Percentiles rank a stretch among this genome's conserved stretches.
Evolutionary conservation across 768 basidiomycete species (phyloP).

Genomic region (Amanita jacksonii): DNA sequence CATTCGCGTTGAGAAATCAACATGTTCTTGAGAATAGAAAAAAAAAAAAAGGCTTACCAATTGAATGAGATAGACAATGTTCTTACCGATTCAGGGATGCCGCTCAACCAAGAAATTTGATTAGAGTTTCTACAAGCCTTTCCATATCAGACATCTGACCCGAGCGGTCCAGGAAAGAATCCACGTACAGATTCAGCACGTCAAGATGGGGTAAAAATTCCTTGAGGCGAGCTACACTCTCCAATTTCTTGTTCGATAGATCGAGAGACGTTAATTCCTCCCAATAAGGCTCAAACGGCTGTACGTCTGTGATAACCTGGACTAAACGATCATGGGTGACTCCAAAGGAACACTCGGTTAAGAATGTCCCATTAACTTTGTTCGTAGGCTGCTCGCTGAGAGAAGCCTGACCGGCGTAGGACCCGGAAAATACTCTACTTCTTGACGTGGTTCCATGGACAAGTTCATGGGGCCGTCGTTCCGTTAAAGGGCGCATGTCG

Average conservation of each 20-base stretch:
- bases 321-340: conserved; percentile 89
- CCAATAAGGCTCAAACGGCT: conserved; percentile 94
- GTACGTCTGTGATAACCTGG: conserved; percentile 86
- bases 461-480: conserved; percentile 26
- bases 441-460: conserved; percentile 20
- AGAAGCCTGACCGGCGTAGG: conserved; percentile 28
- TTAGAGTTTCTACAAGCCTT: conserved; percentile 50
- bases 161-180: not conserved
- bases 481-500: conserved; percentile 36
- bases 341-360: conserved; percentile 96
- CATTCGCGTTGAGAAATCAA: conserved; percentile 9
- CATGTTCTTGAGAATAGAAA: too few species aligned
- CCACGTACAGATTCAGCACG: conserved; percentile 58
- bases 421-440: conserved; percentile 35
- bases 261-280: conserved; percentile 70
- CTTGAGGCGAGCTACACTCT: conserved; percentile 75
- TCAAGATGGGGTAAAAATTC: conserved; percentile 86
- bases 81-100: conserved; percentile 61
- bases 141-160: conserved; percentile 9
- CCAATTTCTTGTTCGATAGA: conserved; percentile 59
- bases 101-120: conserved; percentile 71
- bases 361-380: conserved; percentile 42
- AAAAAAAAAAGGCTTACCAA: conserved; percentile 55
- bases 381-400: conserved; percentile 21
- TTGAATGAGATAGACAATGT: conserved; percentile 74